Conservation (phyloP, 805 yeast species). For the Yamadazyma ubonensis region DNA sequence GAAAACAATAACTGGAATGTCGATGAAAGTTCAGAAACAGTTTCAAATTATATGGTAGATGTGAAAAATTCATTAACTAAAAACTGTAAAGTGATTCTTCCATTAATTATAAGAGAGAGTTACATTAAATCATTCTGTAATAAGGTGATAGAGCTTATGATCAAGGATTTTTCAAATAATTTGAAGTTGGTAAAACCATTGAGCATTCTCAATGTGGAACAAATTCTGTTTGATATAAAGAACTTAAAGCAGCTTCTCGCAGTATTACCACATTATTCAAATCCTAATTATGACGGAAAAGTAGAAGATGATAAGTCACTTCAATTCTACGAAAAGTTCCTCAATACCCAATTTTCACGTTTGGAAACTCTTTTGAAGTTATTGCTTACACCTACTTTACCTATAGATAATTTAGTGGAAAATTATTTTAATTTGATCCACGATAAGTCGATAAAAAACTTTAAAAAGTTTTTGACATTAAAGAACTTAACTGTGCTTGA, state of each 20-base stretch:
- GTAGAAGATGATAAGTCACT: slow-evolving; percentile 17
- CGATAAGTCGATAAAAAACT: slow-evolving; percentile 62
- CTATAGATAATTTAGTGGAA: slow-evolving; percentile 58
- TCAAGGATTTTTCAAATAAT: slow-evolving; percentile 54
- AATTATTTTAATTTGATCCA: slow-evolving; percentile 66
- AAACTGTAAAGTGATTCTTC: slow-evolving; percentile 48
- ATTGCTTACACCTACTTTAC: slow-evolving; percentile 60
- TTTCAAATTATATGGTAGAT: slow-evolving; percentile 67
- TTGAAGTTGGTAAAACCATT: slow-evolving; percentile 66
- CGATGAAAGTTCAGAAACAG: slow-evolving; percentile 63
- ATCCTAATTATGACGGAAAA: slow-evolving; percentile 32
- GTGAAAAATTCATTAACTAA: slow-evolving; percentile 48
- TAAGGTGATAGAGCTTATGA: slow-evolving; percentile 64
- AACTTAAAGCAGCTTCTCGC: slow-evolving; percentile 56
- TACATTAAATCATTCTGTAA: slow-evolving; percentile 75
- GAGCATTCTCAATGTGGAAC: slow-evolving; percentile 72
- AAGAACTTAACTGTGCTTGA: slow-evolving; percentile 49
- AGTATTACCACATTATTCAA: slow-evolving; percentile 41
- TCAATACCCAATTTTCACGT: slow-evolving; percentile 38
- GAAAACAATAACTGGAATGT: slow-evolving; percentile 69
- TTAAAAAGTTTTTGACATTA: slow-evolving; percentile 59
- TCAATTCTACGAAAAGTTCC: slow-evolving; percentile 40
- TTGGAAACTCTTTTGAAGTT: slow-evolving; percentile 70
- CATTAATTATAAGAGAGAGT: slow-evolving; percentile 62
- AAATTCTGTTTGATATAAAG: slow-evolving; percentile 70